Conservation (phyloP, 2,329 filamentous ascomycete genomes). For the Colletotrichum cereale region DNA sequence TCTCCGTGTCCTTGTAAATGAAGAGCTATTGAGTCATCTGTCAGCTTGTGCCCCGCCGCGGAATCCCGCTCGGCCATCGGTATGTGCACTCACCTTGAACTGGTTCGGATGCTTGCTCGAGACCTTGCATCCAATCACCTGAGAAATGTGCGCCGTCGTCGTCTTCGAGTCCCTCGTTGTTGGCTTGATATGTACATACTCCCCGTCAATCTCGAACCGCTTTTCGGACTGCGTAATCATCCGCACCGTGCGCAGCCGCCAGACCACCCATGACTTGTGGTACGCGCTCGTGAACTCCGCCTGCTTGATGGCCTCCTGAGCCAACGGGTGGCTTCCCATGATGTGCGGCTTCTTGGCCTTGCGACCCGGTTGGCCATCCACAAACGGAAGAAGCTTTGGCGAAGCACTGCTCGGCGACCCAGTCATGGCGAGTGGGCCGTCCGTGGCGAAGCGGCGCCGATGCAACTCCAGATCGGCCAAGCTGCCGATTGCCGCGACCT, state of each 20-base stretch:
- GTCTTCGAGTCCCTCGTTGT: slow-evolving; percentile 76
- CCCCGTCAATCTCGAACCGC: slow-evolving; percentile 83
- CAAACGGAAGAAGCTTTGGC: slow-evolving; percentile 71
- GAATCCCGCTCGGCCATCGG: slow-evolving; percentile 1
- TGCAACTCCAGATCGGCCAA: slow-evolving; percentile 81
- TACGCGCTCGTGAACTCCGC: slow-evolving; percentile 68
- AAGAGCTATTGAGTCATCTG: slow-evolving; percentile 61
- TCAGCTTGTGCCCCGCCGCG: slow-evolving; percentile 13
- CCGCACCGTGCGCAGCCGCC: slow-evolving; percentile 85
- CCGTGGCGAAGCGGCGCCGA: slow-evolving; percentile 80
- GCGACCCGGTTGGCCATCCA: slow-evolving; percentile 56
- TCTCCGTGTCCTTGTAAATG: slow-evolving; percentile 81
- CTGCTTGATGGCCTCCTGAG: slow-evolving; percentile 71
- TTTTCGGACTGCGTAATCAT: slow-evolving; percentile 82
- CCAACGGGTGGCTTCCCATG: slow-evolving; percentile 74
- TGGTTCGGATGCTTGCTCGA: slow-evolving; percentile 83
- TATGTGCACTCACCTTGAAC: slow-evolving; percentile 72
- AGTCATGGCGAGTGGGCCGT: slow-evolving; percentile 76
- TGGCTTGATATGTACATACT: slow-evolving; percentile 89
- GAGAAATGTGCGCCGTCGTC: slow-evolving; percentile 85
- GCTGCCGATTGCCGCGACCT: slow-evolving; percentile 82
- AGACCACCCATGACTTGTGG: slow-evolving; percentile 84
- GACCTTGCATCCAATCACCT: slow-evolving; percentile 85
- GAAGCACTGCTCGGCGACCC: slow-evolving; percentile 78
- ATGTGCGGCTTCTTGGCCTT: slow-evolving; percentile 66